Percentiles rank a stretch among this genome's conserved stretches.
Evolutionary conservation across 768 basidiomycete species (phyloP).

Genomic region (Nevesoporus exiguus): DNA sequence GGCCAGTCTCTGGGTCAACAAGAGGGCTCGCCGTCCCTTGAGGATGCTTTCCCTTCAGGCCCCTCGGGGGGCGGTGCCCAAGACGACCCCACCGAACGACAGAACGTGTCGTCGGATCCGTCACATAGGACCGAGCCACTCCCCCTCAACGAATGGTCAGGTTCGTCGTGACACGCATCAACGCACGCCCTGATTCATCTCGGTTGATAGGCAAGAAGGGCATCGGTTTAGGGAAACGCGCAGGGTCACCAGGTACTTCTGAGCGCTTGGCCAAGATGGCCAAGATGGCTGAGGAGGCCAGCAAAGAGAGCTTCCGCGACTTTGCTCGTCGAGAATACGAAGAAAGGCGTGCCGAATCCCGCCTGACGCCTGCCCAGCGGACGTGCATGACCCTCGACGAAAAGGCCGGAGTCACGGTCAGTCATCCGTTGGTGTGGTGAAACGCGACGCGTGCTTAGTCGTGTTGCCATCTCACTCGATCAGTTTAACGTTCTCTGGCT

Average conservation of each 20-base stretch:
- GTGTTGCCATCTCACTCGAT: neutral
- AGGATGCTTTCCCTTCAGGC: slow-evolving; percentile 1
- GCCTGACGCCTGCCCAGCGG: slow-evolving; percentile 65
- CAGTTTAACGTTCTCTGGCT: slow-evolving; percentile 86
- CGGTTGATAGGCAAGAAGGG: slow-evolving; percentile 67
- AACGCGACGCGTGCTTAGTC: slow-evolving; percentile 8
- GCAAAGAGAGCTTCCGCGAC: slow-evolving; percentile 62
- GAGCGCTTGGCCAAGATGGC: slow-evolving; percentile 74
- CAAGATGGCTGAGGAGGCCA: slow-evolving; percentile 50
- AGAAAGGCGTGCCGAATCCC: slow-evolving; percentile 68
- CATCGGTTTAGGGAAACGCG: slow-evolving; percentile 67
- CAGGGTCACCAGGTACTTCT: slow-evolving; percentile 57
- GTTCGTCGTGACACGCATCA: slow-evolving; percentile 38
- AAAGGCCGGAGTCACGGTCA: slow-evolving; percentile 55
- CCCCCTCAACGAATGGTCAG: slow-evolving; percentile 78
- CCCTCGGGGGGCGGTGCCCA: neutral
- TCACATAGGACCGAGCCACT: slow-evolving; percentile 64
- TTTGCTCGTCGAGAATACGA: slow-evolving; percentile 72
- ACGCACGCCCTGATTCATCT: slow-evolving; percentile 3
- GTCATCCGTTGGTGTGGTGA: slow-evolving; percentile 1
- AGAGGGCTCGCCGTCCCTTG: slow-evolving; percentile 9
- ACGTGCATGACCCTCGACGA: slow-evolving; percentile 79
- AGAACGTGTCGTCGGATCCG: slow-evolving; percentile 2
- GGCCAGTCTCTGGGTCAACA: slow-evolving; percentile 69
- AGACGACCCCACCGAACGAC: slow-evolving; percentile 6